phyloP scores from a whole-genome alignment of 345 rosid species.

The Cardamine resedifolia region DNA sequence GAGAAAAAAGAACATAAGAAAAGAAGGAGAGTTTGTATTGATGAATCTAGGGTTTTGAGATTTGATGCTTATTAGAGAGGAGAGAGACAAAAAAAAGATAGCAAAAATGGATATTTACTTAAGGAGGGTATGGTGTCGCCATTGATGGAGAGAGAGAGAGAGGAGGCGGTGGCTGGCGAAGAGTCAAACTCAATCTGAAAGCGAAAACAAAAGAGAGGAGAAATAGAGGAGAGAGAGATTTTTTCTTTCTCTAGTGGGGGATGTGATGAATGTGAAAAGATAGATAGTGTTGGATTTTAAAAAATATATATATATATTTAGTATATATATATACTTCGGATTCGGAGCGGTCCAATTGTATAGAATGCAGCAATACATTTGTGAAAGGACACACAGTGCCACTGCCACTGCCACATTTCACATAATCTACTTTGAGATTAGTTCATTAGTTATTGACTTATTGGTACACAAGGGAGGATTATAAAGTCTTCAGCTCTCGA shows the following conservation, averaged over 20 bases:
- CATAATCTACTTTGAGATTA: too few relatives aligned
- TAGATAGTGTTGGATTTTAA: conserved; percentile 31
- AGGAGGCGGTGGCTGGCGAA: conserved; percentile 74
- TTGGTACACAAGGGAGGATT: too few relatives aligned
- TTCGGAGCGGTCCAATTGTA: not conserved
- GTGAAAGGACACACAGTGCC: too few relatives aligned
- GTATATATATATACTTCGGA: not conserved
- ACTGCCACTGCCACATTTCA: too few relatives aligned
- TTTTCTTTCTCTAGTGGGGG: conserved; percentile 31
- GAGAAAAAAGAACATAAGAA: conserved; percentile 21
- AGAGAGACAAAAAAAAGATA: conserved; percentile 3
- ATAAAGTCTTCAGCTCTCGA: too few relatives aligned
- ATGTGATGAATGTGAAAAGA: conserved; percentile 44
- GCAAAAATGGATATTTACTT: conserved; percentile 34
- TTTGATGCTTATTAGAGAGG: conserved; percentile 20
- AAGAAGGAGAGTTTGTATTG: not conserved
- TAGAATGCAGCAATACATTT: not conserved
- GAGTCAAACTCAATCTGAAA: conserved; percentile 82
- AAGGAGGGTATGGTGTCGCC: conserved; percentile 55
- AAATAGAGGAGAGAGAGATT: conserved; percentile 26
- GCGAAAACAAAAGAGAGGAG: conserved; percentile 26
- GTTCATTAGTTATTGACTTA: too few relatives aligned
- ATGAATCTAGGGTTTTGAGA: conserved; percentile 43
- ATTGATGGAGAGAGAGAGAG: conserved; percentile 43
- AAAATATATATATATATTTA: too few relatives aligned